phyloP scores from a whole-genome alignment of 2,329 filamentous ascomycete genomes.

The Fusarium sp. region DNA sequence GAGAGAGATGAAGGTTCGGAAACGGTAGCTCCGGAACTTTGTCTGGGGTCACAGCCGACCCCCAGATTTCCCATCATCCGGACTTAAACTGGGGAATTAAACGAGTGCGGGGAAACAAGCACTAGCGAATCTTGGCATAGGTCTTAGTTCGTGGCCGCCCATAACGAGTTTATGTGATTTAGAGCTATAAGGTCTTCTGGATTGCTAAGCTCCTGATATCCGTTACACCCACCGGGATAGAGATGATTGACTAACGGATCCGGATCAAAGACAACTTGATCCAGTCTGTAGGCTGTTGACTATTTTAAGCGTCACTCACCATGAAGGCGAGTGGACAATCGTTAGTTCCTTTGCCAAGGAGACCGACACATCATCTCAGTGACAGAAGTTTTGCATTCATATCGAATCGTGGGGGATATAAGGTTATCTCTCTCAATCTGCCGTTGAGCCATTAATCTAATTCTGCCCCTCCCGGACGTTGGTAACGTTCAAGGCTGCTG shows the following conservation, averaged over 20 bases:
- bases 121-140: background rate
- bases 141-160: background rate
- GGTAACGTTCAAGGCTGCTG: too few species aligned
- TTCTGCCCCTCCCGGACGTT: too few species aligned
- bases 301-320: background rate
- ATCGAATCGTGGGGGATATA: too few species aligned
- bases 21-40: background rate
- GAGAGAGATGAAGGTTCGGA: background rate
- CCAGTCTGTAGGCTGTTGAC: background rate
- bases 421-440: too few species aligned
- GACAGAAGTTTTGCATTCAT: too few species aligned
- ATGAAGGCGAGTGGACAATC: background rate
- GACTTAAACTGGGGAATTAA: background rate
- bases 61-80: background rate
- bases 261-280: background rate
- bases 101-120: background rate
- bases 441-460: too few species aligned
- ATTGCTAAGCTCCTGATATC: background rate
- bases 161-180: background rate
- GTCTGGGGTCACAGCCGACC: background rate
- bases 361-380: background rate
- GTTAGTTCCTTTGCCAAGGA: background rate
- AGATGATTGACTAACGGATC: background rate
- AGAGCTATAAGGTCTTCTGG: background rate
- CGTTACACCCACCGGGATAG: background rate